These are phyloP conservation scores for Bryopsis sp. DNA, from an alignment of 139 green algal genomes.

Conservation along the genomic window DNA sequence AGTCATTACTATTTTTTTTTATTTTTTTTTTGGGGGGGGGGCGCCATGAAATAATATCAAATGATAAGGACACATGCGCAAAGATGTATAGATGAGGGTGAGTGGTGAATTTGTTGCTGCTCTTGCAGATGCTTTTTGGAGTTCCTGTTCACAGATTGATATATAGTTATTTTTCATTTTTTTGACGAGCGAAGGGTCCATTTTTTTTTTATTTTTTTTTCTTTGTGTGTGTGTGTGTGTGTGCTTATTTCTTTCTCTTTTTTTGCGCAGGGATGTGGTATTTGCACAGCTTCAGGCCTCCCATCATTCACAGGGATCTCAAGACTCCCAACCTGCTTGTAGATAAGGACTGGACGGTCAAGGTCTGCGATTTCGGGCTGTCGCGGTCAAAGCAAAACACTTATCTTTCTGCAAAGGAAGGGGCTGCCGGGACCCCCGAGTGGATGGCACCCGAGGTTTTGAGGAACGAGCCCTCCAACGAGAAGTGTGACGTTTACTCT, in stretches of 20 bases:
- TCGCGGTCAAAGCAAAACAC: constrained; percentile 56
- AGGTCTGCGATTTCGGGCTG: constrained; percentile 90
- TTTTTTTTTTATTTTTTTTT: no score
- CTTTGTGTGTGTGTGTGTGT: constrained; percentile 33
- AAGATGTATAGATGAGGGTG: no score
- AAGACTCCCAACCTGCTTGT: constrained; percentile 78
- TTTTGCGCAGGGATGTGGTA: constrained; percentile 61
- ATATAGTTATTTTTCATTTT: no score
- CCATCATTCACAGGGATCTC: constrained; percentile 71
- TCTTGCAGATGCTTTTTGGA: no score
- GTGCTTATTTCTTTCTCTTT: constrained; percentile 32
- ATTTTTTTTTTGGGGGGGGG: no score
- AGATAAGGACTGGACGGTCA: constrained; percentile 81
- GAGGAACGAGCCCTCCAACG: constrained; percentile 51
- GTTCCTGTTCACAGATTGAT: no score
- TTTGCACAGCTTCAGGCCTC: constrained; percentile 59
- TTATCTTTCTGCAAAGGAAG: constrained; percentile 9
- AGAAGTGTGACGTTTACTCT: constrained; percentile 69
- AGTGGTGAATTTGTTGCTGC: no score
- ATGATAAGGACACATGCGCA: no score
- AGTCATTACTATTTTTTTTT: no score
- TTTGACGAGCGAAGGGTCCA: no score
- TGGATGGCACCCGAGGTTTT: constrained; percentile 87
- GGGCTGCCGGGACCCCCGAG: constrained; percentile 68
- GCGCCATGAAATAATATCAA: no score